Evolutionary conservation across 345 rosid species (phyloP), one percentile per base, ranked within the genome.

Genomic region (Populus pruinosa): DNA sequence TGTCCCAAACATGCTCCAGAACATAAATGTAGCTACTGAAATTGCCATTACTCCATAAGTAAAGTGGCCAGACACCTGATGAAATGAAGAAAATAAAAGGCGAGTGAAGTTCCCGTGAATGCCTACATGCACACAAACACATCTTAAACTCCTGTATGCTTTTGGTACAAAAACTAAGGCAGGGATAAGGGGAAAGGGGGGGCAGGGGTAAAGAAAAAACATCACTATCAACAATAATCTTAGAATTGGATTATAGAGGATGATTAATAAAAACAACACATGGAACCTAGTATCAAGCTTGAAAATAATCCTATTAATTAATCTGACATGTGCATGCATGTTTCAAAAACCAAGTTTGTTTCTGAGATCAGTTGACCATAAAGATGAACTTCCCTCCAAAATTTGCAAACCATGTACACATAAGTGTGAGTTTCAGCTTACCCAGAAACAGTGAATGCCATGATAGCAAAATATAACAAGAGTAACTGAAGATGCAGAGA

Each of bases 11-110:
- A 86, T 49, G 82, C 85, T 95, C 99, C 99, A 95, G 87, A 95
- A 93, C 84, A 92, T 81, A 84, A 92, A 95, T 36, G 99, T 95
- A 56, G 93, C 93, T 62, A 90, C 92, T 81, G 99, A 95, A 77
- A 95, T 91, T 74, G 96, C 91, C 96, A 95, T 95, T 43, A 95
- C 99, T 80, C 99, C 99, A 85, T 95, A 95, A 6, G 99, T 92
- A 81, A 95, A 93, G 76, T 91, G 93, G 78, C 99, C 99, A 71
- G 99, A 87, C 16, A 95, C 97, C 99, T 95, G 80, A 38, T 66
- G 75, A 67, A 49, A 74, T 82, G 47, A 55, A 71, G 25, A 61
- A 23, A 66, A 67, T 50, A 77, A 39, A 47, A 35, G 73, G 53
- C 61, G 17, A 77, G 59, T 77, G 8, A 77, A 76, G 10, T 23